Base-by-base conservation (phyloP, 306 rosid species). In the Alnus rubra region DNA sequence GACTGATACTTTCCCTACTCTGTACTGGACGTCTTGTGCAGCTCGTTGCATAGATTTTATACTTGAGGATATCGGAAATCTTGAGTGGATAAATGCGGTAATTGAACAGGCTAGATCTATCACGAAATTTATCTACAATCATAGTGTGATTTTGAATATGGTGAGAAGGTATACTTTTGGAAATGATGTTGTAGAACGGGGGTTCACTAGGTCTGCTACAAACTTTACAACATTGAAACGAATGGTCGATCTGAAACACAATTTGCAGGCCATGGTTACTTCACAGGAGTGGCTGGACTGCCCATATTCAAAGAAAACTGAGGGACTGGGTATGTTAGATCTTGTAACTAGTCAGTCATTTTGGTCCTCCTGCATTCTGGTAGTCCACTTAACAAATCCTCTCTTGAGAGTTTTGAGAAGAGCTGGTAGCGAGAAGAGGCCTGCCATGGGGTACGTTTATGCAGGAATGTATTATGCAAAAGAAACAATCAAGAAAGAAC, bases 281-380 rank as follows among this genome's bases (percentile, higher is more conserved):
- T 92, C 97, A 56, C 97, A 89, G 77, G 98, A 94, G 81, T 92
- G 95, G 98, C 83, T 86, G 92, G 97, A 90, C 58, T 79, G 90
- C 78, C 88, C 90, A 55, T 89, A 87, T 80, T 87, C 97, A 35
- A 94, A 94, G 92, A 85, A 88, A 82, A 81, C 94, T 14, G 94
- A 86, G 79, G 97, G 96, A 19, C 85, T 94, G 75, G 92, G 89
- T 83, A 91, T 92, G 92, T 81, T 91, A 78, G 98, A 94, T 82
- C 77, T n/a, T 51, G 75, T 92, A 64, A 88, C 93, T 69, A 84
- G 64, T 87, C 91, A 88, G 83, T 79, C 93, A 56, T 94, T 94
- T 91, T 94, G 98, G 98, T 91, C 98, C 50, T 89, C 97, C 0
- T 94, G 97, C 76, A 82, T 63, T 30, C 80, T 91, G 82, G 84